Evolutionary conservation across 2,329 filamentous ascomycete genomes (phyloP), one percentile per base, ranked within the genome.

Genomic region (Xylariaceae sp.): DNA sequence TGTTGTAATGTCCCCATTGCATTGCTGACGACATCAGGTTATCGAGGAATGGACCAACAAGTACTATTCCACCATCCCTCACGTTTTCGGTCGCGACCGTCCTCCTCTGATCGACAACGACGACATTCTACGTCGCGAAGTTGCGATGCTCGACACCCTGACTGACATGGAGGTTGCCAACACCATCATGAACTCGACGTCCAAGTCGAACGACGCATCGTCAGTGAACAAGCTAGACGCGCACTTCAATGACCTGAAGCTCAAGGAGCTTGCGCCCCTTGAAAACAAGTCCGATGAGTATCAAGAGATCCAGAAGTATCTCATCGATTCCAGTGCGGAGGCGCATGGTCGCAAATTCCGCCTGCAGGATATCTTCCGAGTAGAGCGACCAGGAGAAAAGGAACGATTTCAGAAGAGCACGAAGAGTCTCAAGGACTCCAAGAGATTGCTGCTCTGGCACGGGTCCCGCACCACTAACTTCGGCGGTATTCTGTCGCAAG

Each of bases 141-240:
- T 91, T 47, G 85, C 87, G 30, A 75, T 92, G 52, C 77, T 94
- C 1, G 87, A 92, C 61, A 86, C 82, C 45, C 71, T 95, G 63
- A 86, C 83, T 2, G 87, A 92, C 62, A 91, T 94, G 87, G 89
- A 90, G 68, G 84, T 87, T 45, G 83, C 87, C 1, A 81, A 83
- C 38, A 80, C 84, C 35, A 87, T 94, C 62, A 84, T 94, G 78
- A 89, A 87, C 67, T 71, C 76, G 9, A 78, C 81, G 32, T 51
- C 45, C 41, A 72, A 75, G 52, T 44, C 54, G 4, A 70, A 70
- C 10, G 73, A 76, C 48, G 69, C 72, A 11, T 60, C 48, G 10
- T 54, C 52, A 11, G 47, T 87, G n/a, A 78, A 90, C 59, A 74
- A 75, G 9, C 74, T 91, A 4, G 89, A 94, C 65, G 76, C 76